Percentiles rank a stretch among this genome's conserved stretches.
phyloP scores from a whole-genome alignment of 805 yeast species.

The Candida vartiovaarae region DNA sequence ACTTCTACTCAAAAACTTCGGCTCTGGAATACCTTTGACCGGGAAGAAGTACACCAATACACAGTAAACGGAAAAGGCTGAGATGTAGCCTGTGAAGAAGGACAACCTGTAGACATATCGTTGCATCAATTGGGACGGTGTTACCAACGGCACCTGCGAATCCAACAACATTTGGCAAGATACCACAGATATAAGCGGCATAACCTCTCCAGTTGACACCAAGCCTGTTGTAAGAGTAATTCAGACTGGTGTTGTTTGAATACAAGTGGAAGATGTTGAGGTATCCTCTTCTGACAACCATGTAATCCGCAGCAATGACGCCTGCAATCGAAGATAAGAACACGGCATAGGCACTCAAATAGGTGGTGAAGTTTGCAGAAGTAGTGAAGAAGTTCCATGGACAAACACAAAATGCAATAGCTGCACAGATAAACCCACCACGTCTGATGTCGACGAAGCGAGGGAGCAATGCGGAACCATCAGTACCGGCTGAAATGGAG shows the following conservation, averaged over 20 bases:
- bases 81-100: conserved; percentile 69
- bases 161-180: conserved; percentile 80
- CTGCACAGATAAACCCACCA: conserved; percentile 75
- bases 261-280: conserved; percentile 61
- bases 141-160: conserved; percentile 78
- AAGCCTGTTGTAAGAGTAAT: conserved; percentile 52
- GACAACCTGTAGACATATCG: conserved; percentile 64
- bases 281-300: conserved; percentile 66
- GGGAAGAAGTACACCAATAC: conserved; percentile 49
- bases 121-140: conserved; percentile 74
- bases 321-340: conserved; percentile 83
- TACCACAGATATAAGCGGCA: conserved; percentile 73
- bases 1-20: conserved; percentile 35
- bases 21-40: conserved; percentile 37
- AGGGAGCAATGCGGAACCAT: conserved; percentile 61
- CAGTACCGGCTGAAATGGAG: conserved; percentile 69
- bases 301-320: conserved; percentile 61
- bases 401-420: conserved; percentile 61
- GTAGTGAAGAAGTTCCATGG: conserved; percentile 79
- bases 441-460: conserved; percentile 66
- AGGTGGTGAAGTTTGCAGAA: conserved; percentile 70
- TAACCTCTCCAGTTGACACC: conserved; percentile 86
- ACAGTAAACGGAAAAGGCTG: conserved; percentile 50
- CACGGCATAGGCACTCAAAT: conserved; percentile 73
- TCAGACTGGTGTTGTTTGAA: conserved; percentile 31